phyloP scores from a whole-genome alignment of 352 stramenopile species.

The Phytophthora fragariae region DNA sequence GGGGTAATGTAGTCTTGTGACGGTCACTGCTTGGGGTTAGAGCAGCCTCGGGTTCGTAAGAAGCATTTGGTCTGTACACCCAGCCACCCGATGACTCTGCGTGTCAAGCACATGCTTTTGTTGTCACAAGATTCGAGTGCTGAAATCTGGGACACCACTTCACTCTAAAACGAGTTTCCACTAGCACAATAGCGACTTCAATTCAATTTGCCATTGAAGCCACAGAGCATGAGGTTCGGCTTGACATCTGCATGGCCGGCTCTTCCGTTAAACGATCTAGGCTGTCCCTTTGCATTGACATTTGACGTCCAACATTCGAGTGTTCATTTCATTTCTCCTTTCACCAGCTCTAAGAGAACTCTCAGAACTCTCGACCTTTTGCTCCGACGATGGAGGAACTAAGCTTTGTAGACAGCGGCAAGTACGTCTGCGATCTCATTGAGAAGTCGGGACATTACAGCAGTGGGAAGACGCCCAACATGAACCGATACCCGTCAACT shows the following conservation, averaged over 20 bases:
- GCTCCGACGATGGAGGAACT: constrained; percentile 23
- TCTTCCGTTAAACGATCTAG: constrained; percentile 14
- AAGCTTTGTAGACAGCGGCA: constrained; percentile 35
- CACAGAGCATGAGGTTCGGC: constrained; percentile 19
- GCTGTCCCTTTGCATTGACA: not conserved
- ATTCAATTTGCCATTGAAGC: constrained; percentile 21
- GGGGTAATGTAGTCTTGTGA: not conserved
- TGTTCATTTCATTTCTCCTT: constrained; percentile 12
- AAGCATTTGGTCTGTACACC: constrained; percentile 10
- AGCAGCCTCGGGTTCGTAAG: constrained; percentile 3
- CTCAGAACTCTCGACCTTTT: not conserved
- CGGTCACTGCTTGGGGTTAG: not conserved
- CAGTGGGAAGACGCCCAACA: constrained; percentile 16
- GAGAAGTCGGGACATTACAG: constrained; percentile 31
- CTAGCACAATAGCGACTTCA: not conserved
- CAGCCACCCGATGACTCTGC: not conserved
- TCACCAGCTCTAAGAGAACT: not conserved
- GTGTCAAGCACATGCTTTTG: constrained; percentile 11
- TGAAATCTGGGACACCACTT: constrained; percentile 18
- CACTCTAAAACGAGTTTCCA: not conserved
- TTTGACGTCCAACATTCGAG: constrained; percentile 1
- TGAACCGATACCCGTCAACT: constrained; percentile 25
- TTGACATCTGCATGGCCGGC: constrained; percentile 26
- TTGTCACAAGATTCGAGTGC: constrained; percentile 13
- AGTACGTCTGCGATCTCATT: constrained; percentile 42